Percentiles rank a stretch among this genome's conserved stretches.
These are phyloP conservation scores for Rhododendron ferrugineum DNA, from an alignment of 148 eudicot species.

Conservation along the genomic window DNA sequence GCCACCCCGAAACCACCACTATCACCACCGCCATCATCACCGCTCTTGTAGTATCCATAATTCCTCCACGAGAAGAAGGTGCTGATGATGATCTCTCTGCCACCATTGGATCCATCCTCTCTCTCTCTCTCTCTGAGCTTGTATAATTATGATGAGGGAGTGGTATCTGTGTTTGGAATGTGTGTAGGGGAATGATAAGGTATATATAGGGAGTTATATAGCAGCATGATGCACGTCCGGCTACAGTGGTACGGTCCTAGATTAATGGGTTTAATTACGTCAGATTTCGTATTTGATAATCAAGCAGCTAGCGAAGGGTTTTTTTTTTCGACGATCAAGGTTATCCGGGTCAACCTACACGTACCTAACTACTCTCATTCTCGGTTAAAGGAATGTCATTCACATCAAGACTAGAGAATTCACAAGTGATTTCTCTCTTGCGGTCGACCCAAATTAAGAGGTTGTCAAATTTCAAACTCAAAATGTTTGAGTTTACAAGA, in stretches of 20 bases:
- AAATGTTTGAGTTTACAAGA: too few species aligned
- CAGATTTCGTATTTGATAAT: background rate
- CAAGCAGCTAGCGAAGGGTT: background rate
- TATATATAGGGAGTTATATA: background rate
- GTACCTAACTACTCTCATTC: too few species aligned
- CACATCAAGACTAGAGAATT: too few species aligned
- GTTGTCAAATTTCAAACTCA: too few species aligned
- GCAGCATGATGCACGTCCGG: background rate
- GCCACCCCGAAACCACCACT: constrained; percentile 37
- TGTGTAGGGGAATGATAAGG: background rate
- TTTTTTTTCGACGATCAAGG: too few species aligned
- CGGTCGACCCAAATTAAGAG: too few species aligned
- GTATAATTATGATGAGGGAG: background rate
- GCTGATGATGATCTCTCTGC: background rate
- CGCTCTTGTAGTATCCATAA: background rate
- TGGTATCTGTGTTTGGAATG: background rate
- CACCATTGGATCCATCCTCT: background rate
- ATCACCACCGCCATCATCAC: constrained; percentile 14
- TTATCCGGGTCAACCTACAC: too few species aligned
- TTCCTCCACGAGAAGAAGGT: constrained; percentile 1
- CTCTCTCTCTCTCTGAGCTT: too few species aligned
- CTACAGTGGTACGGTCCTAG: background rate
- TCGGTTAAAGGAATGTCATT: too few species aligned
- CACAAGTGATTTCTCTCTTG: background rate
- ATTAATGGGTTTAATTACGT: background rate